Evolutionary conservation across 768 basidiomycete genomes (phyloP).

Genomic region (Lactifluus volemus): DNA sequence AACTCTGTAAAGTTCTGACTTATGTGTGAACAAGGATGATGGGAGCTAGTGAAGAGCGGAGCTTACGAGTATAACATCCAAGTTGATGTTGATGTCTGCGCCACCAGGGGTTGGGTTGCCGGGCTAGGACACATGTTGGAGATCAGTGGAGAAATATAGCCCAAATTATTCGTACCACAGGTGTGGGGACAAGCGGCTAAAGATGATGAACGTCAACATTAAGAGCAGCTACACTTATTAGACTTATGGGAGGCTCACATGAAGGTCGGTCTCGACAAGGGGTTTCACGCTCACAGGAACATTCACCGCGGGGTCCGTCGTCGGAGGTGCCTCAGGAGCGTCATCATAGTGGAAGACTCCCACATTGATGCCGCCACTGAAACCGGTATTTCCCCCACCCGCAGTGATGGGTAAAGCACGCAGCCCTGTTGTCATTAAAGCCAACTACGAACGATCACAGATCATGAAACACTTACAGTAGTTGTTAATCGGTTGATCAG

Average conservation of each 20-base stretch:
- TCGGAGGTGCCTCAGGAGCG: conserved; percentile 8
- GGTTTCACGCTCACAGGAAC: neutral
- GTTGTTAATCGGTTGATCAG: conserved; percentile 35
- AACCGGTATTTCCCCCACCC: neutral
- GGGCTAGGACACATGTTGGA: neutral
- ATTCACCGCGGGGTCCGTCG: neutral
- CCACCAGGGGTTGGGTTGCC: conserved; percentile 6
- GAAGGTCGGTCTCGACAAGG: conserved; percentile 12
- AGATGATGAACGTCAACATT: neutral
- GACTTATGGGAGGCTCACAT: neutral
- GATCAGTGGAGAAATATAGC: neutral
- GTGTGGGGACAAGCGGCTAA: neutral
- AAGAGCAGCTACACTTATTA: no score
- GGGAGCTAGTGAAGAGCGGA: neutral
- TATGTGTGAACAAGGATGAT: neutral
- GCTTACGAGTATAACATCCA: conserved; percentile 18
- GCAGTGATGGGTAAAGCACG: conserved; percentile 3
- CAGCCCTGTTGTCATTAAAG: neutral
- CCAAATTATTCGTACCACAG: neutral
- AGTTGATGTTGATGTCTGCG: conserved; percentile 13
- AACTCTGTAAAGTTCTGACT: neutral
- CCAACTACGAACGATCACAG: conserved; percentile 11
- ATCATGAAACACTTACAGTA: conserved; percentile 32
- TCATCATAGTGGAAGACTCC: conserved; percentile 18
- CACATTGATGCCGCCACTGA: neutral